A percentile compares a stretch with the other conserved stretches of the same genome.
phyloP scores from a whole-genome alignment of 2,329 filamentous ascomycete genomes.

The Stagonosporopsis vannaccii region DNA sequence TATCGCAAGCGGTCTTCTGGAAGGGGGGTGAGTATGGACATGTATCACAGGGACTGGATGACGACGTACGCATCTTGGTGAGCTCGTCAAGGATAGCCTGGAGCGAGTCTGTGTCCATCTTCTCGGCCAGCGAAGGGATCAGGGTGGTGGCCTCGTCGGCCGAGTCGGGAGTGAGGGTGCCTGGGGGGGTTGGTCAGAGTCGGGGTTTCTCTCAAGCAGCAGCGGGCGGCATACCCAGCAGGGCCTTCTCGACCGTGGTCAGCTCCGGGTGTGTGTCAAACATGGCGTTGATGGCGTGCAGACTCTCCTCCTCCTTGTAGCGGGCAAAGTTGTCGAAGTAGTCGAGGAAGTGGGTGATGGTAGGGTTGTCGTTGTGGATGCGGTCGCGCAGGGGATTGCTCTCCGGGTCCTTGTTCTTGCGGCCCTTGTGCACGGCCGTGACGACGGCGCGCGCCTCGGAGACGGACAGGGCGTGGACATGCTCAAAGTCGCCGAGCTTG shows the following conservation, averaged over 20 bases:
- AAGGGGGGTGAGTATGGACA: neutral
- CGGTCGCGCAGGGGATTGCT: slow-evolving; percentile 79
- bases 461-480: slow-evolving; percentile 89
- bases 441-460: slow-evolving; percentile 93
- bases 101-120: slow-evolving; percentile 88
- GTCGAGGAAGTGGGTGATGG: slow-evolving; percentile 85
- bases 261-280: slow-evolving; percentile 80
- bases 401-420: slow-evolving; percentile 69
- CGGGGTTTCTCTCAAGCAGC: neutral
- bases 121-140: slow-evolving; percentile 86
- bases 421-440: slow-evolving; percentile 83
- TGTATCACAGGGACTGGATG: neutral
- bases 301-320: slow-evolving; percentile 94
- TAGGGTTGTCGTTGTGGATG: slow-evolving; percentile 68
- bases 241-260: slow-evolving; percentile 90
- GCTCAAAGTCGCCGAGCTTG: slow-evolving; percentile 90
- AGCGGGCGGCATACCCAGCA: slow-evolving; percentile 70
- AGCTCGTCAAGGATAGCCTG: slow-evolving; percentile 90
- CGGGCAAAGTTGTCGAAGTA: slow-evolving; percentile 95
- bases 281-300: slow-evolving; percentile 90
- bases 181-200: slow-evolving; percentile 56
- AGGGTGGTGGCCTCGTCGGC: slow-evolving; percentile 96
- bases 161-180: slow-evolving; percentile 88
- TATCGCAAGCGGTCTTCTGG: slow-evolving; percentile 19
- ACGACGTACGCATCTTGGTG: slow-evolving; percentile 70